phyloP scores from a whole-genome alignment of 177 flowering plant species.

The Vitis hybrid region DNA sequence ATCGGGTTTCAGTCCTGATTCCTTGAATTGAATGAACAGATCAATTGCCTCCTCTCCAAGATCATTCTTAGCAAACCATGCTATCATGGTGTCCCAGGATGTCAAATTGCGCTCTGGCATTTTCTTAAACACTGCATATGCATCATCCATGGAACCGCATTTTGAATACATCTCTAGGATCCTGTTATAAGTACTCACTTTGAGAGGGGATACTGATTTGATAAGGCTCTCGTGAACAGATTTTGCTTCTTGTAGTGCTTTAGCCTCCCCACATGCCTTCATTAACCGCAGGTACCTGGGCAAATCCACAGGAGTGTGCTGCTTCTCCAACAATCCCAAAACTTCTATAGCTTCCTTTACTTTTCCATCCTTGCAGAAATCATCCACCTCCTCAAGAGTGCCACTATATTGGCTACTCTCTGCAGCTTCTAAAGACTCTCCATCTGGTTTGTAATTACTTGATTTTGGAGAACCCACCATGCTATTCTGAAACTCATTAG shows the following conservation, averaged over 20 bases:
- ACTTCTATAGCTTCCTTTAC: slow-evolving; percentile 46
- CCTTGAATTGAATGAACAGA: slow-evolving; percentile 42
- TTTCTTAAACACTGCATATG: slow-evolving; percentile 31
- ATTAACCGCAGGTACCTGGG: slow-evolving; percentile 34
- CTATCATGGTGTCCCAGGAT: slow-evolving; percentile 62
- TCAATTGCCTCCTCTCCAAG: slow-evolving; percentile 52
- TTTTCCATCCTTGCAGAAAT: slow-evolving; percentile 35
- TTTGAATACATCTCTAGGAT: slow-evolving; percentile 47
- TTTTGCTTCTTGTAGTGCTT: slow-evolving; percentile 48
- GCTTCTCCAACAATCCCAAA: slow-evolving; percentile 31
- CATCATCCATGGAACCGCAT: slow-evolving; percentile 53
- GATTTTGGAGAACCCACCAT: slow-evolving; percentile 3
- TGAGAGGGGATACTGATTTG: slow-evolving; percentile 22
- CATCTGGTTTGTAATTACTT: neutral
- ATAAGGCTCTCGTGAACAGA: slow-evolving; percentile 36
- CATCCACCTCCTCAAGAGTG: slow-evolving; percentile 44
- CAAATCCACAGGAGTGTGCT: slow-evolving; percentile 32
- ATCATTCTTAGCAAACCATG: slow-evolving; percentile 43
- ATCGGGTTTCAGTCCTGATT: slow-evolving; percentile 52
- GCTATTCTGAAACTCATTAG: slow-evolving; percentile 3
- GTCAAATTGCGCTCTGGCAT: slow-evolving; percentile 49
- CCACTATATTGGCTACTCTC: slow-evolving; percentile 19
- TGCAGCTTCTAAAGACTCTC: slow-evolving; percentile 14
- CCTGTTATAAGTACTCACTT: slow-evolving; percentile 36
- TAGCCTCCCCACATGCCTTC: slow-evolving; percentile 44